Base-by-base conservation (phyloP, 257 asterid species). In the Lycium ferocissimum region DNA sequence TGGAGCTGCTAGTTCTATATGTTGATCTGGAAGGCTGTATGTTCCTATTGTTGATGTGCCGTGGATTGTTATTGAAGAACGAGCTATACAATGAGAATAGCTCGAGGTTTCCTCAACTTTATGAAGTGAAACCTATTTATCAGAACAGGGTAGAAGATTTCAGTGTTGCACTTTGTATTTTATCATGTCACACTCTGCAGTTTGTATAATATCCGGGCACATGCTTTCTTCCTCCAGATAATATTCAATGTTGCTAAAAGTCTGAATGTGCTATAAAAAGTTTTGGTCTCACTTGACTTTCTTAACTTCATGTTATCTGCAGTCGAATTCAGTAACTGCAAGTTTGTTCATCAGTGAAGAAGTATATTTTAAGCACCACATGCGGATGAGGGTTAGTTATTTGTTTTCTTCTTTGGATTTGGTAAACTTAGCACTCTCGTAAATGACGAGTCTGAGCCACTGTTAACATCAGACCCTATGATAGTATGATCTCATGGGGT, bases 191-290 rank as follows among this genome's bases (percentile, higher is more conserved):
- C 65, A 26, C 65, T 51, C 22, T 78, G 26, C 54, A 78, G 65
- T 26, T 20, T 14, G 65, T 78, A 53, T 26, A 53, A 14, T 53
- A 51, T 78, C 49, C 53, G 82, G 65, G 47, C 33, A 53, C 65
- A 53, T 14, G 45, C 82, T 78, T 78, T 78, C 20, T 7, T 78
- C 26, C 82, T 78, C 33, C 82, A 78, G 82, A 78, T 51, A 26
- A 53, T 78, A 26, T 53, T 51, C 20, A 26, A n/a, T n/a, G n/a
- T 49, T 33, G 33, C 33, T 14, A 13, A 10, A 78, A 22, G 45
- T 78, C 14, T 53, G 26, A 78, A 53, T 76, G 26, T 76, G 65
- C 3, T 58, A 78, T 78, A 3, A 33, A 53, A 26, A 78, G 65
- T 53, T 78, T 53, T 78, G 82, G 82, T 78, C 49, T 54, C 18